Conservation (phyloP, 345 rosid species). For the Citropsis articulata region DNA sequence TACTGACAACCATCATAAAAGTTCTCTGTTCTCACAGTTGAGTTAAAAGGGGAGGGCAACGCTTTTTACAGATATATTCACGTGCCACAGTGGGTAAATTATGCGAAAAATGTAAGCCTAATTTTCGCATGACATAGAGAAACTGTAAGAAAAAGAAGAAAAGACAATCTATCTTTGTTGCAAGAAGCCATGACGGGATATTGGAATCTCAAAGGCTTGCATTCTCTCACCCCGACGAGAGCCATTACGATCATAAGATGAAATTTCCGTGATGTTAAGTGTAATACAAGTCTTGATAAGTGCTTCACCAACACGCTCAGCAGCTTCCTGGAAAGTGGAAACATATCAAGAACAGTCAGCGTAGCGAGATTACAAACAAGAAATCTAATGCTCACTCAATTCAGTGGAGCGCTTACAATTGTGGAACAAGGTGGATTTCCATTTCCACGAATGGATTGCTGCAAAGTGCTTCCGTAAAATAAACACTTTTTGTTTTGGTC, state of each 20-base stretch:
- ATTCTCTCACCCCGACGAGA: conserved; percentile 71
- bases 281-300: conserved; percentile 62
- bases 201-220: conserved; percentile 74
- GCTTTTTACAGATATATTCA: not conserved
- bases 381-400: not conserved
- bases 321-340: conserved; percentile 62
- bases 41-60: not conserved
- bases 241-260: conserved; percentile 83
- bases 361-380: not conserved
- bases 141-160: not conserved
- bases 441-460: conserved; percentile 63
- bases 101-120: not conserved
- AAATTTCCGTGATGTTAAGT: conserved; percentile 64
- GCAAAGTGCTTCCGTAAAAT: conserved; percentile 80
- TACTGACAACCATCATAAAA: not conserved
- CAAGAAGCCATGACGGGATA: conserved; percentile 68
- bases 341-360: conserved; percentile 2
- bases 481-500: conserved; percentile 77
- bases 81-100: not conserved
- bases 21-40: not conserved
- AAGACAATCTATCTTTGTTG: conserved; percentile 32
- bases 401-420: conserved; percentile 43
- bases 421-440: conserved; percentile 53
- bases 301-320: conserved; percentile 78
- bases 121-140: not conserved